phyloP scores from a whole-genome alignment of 768 basidiomycete genomes.

The Candolleomyces eurysporus region DNA sequence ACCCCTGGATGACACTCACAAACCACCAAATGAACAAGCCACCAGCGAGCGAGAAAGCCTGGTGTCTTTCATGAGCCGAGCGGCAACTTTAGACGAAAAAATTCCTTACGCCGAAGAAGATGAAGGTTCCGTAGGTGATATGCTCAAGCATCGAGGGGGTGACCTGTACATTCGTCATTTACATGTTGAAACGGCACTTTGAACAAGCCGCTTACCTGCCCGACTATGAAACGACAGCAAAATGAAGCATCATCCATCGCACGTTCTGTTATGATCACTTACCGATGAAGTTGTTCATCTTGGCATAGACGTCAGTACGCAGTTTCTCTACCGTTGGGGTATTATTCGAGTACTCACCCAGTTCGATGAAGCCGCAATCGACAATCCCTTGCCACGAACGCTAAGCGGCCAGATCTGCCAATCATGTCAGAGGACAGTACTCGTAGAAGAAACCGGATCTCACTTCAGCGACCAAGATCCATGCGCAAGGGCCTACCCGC shows the following conservation, averaged over 20 bases:
- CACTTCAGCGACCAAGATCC: slow-evolving; percentile 73
- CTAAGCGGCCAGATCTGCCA: slow-evolving; percentile 64
- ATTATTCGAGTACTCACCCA: slow-evolving; percentile 46
- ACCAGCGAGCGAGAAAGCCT: slow-evolving; percentile 67
- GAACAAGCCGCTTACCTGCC: slow-evolving; percentile 34
- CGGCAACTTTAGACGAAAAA: neutral
- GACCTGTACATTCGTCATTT: slow-evolving; percentile 27
- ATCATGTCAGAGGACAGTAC: neutral
- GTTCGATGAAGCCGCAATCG: slow-evolving; percentile 73
- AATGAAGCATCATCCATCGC: neutral
- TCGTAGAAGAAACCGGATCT: neutral
- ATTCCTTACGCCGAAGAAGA: slow-evolving; percentile 65
- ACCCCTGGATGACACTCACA: slow-evolving; percentile 32
- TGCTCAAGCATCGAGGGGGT: slow-evolving; percentile 72
- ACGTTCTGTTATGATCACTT: neutral
- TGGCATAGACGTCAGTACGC: neutral
- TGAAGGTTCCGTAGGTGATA: slow-evolving; percentile 67
- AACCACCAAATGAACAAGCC: slow-evolving; percentile 65
- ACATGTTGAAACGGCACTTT: neutral
- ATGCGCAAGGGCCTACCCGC: slow-evolving; percentile 55
- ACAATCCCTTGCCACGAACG: slow-evolving; percentile 72
- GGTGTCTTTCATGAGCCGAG: neutral
- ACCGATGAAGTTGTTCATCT: slow-evolving; percentile 82
- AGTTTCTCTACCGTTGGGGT: neutral
- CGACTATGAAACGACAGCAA: slow-evolving; percentile 32